Percentiles rank a stretch among this genome's conserved stretches.
Conservation (phyloP, 192 early-diverging fungal species). For the Coemansia sp. region DNA sequence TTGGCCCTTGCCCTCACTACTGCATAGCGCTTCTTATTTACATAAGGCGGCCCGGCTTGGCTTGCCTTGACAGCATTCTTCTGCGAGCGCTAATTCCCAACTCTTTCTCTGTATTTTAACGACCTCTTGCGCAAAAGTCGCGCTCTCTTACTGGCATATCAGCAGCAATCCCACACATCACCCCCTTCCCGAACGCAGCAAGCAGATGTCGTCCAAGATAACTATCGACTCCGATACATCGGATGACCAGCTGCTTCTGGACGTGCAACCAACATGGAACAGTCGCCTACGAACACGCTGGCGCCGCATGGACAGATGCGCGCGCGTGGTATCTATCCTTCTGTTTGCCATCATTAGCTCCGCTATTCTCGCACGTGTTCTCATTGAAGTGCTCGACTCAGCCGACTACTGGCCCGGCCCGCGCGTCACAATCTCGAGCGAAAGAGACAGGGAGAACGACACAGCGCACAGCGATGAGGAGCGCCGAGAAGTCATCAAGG, state of each 20-base stretch:
- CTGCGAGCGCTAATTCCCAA: neutral
- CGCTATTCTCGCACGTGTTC: slow-evolving; percentile 18
- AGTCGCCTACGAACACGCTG: slow-evolving; percentile 27
- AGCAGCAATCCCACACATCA: neutral
- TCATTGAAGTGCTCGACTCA: slow-evolving; percentile 36
- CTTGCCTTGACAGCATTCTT: neutral
- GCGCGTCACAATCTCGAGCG: slow-evolving; percentile 32
- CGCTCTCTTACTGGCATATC: neutral
- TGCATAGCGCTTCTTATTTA: neutral
- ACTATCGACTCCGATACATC: slow-evolving; percentile 24
- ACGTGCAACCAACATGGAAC: slow-evolving; percentile 11
- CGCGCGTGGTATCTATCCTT: slow-evolving; percentile 23
- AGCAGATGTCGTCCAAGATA: slow-evolving; percentile 22
- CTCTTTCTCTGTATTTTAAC: neutral
- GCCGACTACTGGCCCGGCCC: slow-evolving; percentile 40
- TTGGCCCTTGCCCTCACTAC: neutral
- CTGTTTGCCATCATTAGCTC: slow-evolving; percentile 25
- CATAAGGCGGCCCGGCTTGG: too few species aligned
- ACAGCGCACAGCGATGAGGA: slow-evolving; percentile 26
- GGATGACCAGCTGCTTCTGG: slow-evolving; percentile 33
- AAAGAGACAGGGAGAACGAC: slow-evolving; percentile 24
- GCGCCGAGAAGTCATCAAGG: slow-evolving; percentile 36
- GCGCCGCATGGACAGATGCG: slow-evolving; percentile 43
- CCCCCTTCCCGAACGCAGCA: neutral
- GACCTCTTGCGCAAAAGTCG: neutral